Conservation (phyloP, 2,329 filamentous ascomycete species). For the Fusarium newnesense region DNA sequence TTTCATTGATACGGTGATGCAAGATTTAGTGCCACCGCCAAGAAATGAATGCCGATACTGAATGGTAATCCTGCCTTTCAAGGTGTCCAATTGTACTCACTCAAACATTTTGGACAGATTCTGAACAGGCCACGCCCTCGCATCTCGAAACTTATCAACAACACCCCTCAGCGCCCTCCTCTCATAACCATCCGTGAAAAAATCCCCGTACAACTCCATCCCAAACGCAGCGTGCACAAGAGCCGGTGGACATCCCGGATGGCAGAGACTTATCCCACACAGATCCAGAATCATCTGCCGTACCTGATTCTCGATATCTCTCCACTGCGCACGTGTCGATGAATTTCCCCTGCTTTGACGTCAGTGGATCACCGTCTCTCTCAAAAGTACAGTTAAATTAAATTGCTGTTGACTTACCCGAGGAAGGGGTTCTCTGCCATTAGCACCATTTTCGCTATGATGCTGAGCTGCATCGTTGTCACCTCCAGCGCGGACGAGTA, state of each 20-base stretch:
- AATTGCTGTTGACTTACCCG: conserved; percentile 40
- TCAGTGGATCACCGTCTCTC: conserved; percentile 4
- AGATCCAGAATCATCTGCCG: conserved; percentile 51
- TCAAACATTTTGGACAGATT: conserved; percentile 52
- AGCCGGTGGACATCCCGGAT: conserved; percentile 51
- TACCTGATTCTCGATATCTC: conserved; percentile 52
- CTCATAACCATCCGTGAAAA: conserved; percentile 54
- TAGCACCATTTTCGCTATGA: conserved; percentile 53
- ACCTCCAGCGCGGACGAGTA: conserved; percentile 53
- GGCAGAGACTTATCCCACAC: conserved; percentile 54
- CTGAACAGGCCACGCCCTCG: conserved; percentile 53
- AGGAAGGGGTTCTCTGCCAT: conserved; percentile 53
- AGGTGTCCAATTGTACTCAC: not conserved
- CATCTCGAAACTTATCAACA: conserved; percentile 57
- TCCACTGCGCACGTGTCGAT: conserved; percentile 46
- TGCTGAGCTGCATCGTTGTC: conserved; percentile 53
- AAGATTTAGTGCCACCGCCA: conserved; percentile 1
- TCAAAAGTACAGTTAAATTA: not conserved
- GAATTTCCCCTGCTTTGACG: conserved; percentile 35
- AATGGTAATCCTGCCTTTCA: not conserved
- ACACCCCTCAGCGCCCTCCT: conserved; percentile 51
- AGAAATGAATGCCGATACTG: conserved; percentile 3
- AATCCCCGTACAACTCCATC: conserved; percentile 55
- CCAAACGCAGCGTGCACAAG: conserved; percentile 53
- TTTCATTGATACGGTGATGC: not conserved